These are phyloP conservation scores for Zychaea mexicana DNA, from an alignment of 371 early-diverging fungal species.

Conservation along the genomic window DNA sequence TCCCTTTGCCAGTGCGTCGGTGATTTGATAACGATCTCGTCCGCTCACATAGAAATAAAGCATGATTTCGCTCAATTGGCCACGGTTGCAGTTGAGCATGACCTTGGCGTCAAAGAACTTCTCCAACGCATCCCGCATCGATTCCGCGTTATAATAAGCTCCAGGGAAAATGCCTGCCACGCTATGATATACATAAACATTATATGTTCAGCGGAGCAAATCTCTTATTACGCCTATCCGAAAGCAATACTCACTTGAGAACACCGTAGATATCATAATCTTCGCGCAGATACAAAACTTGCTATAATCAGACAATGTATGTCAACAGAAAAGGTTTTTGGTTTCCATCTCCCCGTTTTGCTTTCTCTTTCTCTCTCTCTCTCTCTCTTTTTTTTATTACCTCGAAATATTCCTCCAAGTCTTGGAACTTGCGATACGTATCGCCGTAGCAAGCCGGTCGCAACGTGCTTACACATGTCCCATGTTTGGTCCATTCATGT, in stretches of 20 bases:
- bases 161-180: constrained; percentile 49
- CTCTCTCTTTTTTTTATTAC: constrained; percentile 16
- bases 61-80: constrained; percentile 31
- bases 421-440: constrained; percentile 38
- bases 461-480: constrained; percentile 55
- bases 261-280: constrained; percentile 50
- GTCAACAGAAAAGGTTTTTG: not conserved
- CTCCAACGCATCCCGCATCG: constrained; percentile 35
- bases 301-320: constrained; percentile 15
- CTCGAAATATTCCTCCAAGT: constrained; percentile 49
- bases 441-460: constrained; percentile 46
- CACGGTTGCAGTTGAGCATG: constrained; percentile 38
- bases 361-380: too few species aligned
- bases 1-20: constrained; percentile 29
- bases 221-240: too few species aligned
- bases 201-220: too few species aligned
- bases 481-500: constrained; percentile 62
- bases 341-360: too few species aligned
- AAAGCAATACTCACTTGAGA: constrained; percentile 28
- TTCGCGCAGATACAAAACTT: constrained; percentile 40
- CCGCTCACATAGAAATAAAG: constrained; percentile 49
- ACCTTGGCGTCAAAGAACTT: constrained; percentile 24
- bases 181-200: constrained; percentile 12
- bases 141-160: constrained; percentile 27
- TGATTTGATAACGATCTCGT: constrained; percentile 33